Base-by-base conservation (phyloP, 345 rosid species). In the Nephelium lappaceum region DNA sequence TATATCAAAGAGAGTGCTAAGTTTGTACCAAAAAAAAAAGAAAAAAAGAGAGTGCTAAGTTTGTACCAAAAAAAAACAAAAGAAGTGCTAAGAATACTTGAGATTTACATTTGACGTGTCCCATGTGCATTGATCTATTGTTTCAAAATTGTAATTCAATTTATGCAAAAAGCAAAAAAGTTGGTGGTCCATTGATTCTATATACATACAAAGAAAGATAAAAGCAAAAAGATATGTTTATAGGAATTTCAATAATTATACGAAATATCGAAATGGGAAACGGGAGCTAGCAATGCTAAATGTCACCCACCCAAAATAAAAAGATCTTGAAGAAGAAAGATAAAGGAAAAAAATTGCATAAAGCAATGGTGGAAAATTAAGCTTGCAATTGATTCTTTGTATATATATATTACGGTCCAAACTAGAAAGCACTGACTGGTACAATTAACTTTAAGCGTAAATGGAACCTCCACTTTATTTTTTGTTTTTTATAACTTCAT, bases 391-490 rank as follows among this genome's bases (percentile, higher is more conserved):
- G 23, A 58, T 58, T 58, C 63, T 53, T 53, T 1, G 18, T 31
- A 31, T 14, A 5, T 16, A 53, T 53, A 0, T 14, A 14, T 0
- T 53, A 8, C 4, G 12, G 27, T 5, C 27, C 8, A 15, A 23
- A 24, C 42, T 61, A 42, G 51, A 62, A 73, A 62, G 69, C 58
- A 42, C 16, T 3, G 38, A 27, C 45, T 71, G 69, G 58, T 5
- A 61, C 43, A 71, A n/a, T n/a, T n/a, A n/a, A 18, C 74, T 27
- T 71, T 31, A 71, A 24, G 58, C 15, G 77, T n/a, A 41, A 19
- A 41, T 9, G 71, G 24, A 61, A 61, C 4, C 63, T 58, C n/a
- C 25, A 63, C 60, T 61, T 60, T 43, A 24, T 39, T 23, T 73
- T 14, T 55, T 38, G 11, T 2, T 2, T 31, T 31, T 45, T 71